These are phyloP conservation scores for Tinospora cordifolia DNA, from an alignment of 164 flowering plant genomes.

Conservation along the genomic window DNA sequence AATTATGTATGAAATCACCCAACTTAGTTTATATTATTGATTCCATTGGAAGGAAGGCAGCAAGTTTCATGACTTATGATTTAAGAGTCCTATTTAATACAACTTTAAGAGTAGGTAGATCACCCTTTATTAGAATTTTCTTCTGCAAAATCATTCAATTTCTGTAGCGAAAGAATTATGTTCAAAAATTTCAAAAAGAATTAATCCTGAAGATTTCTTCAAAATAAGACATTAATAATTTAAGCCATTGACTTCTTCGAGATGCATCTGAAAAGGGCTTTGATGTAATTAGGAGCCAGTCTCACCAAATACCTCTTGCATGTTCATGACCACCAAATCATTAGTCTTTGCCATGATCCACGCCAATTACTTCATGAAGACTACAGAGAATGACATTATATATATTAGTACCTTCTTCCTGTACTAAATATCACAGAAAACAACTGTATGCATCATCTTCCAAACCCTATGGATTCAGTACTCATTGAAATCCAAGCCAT, in stretches of 20 bases:
- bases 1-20: too few relatives aligned
- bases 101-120: too few relatives aligned
- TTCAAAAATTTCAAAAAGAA: too few relatives aligned
- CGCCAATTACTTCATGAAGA: background rate
- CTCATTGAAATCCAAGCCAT: slow-evolving; percentile 1
- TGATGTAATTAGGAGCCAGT: too few relatives aligned
- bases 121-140: too few relatives aligned
- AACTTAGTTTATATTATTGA: background rate
- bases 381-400: background rate
- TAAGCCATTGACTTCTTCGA: too few relatives aligned
- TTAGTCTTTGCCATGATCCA: background rate
- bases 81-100: background rate
- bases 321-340: background rate
- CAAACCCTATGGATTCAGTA: background rate
- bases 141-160: too few relatives aligned
- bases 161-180: too few relatives aligned
- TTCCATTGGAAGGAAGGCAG: background rate
- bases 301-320: background rate
- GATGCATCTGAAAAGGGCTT: too few relatives aligned
- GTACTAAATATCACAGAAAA: background rate
- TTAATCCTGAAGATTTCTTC: background rate
- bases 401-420: background rate
- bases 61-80: background rate
- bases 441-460: background rate
- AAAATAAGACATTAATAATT: too few relatives aligned